Evolutionary conservation across 208 protist species (phyloP), one percentile per base, ranked within the genome.

Genomic region (Leishmania martiniquensis): DNA sequence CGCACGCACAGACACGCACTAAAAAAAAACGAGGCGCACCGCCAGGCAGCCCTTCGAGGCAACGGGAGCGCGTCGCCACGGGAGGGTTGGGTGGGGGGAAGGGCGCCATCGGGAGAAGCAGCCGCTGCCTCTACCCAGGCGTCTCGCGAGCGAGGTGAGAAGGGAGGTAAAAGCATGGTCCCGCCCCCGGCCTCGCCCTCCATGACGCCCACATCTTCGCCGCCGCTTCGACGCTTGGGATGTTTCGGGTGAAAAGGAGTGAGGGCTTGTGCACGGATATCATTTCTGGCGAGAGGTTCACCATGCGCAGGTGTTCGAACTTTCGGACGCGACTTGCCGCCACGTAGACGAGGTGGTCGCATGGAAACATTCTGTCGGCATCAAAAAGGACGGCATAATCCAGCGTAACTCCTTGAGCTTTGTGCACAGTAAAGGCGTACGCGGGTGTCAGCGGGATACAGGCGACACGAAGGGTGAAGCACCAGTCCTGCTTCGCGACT

Each of bases 351-450:
- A 97, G 70, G 70, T 98, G 95, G 49, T 94, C 82, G 75, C 93
- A 96, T 0, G 88, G 89, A 67, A 96, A 98, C 79, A 95, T 91
- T 0, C 80, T 74, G 2, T 78, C 83, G 1, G 84, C 87, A 59
- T 98, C 95, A 66, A 98, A 93, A 44, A 96, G 77, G 12, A 98
- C 76, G 12, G 87, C 57, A 63, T 86, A 76, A 60, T 91, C 76
- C 42, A 98, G 84, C 2, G 93, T 97, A 29, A 98, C 52, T 37
- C 95, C 95, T 78, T 98, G 95, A 4, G 93, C 82, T 72, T 97
- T 97, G 86, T 98, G 95, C 44, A 98, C 93, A 0, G 95, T 98
- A 62, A 97, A 98, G 3, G 95, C 95, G 78, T 97, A 98, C 0
- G 92, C 95, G 0, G 91, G 95, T 1, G 80, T 89, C 39, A 98